Evolutionary conservation across 805 yeast species (phyloP), one percentile per base, ranked within the genome.

Genomic region (Ogataea angusta): DNA sequence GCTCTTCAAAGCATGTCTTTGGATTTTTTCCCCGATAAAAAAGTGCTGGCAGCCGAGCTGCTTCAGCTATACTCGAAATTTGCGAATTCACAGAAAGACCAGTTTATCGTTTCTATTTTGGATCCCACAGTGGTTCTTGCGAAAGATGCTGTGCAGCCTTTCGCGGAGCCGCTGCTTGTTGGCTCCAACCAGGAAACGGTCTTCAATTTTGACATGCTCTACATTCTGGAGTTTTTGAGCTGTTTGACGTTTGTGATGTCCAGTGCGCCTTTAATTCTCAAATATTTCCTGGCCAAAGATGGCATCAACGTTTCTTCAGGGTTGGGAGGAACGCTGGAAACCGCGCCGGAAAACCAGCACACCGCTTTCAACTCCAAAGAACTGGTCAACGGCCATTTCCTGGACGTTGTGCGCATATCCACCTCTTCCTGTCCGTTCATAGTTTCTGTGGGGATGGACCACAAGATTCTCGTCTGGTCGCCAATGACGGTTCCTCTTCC

Each of bases 391-490:
- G 80, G 79, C 4, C 90, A 82, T 56, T 62, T 67, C 17, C 63
- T 85, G 35, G 95, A 87, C 57, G 70, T 85, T 4, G 69, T 82
- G 24, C 72, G 71, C 42, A 64, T 84, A 9, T 63, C 70, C n/a
- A 73, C 87, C 0, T 80, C 85, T 10, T 65, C 75, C 10, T 70
- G 78, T 38, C 79, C 87, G 3, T 81, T 84, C 51, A 69, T 85
- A 17, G 78, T 85, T 0, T 72, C 85, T 1, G 73, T 83, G 19
- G 91, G 90, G 4, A 64, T 87, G 54, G 95, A 86, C 52, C 89
- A 83, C 50, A 75, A 72, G 44, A 70, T 86, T 4, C 59, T 78
- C 23, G 76, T 85, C 9, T 86, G 95, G 95, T 81, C 85, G 0
- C 89, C 89, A 3, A 56, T 80, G 40, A 60, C 68, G 1, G 60